Evolutionary conservation across 108 stramenopile genomes (phyloP).

Genomic region (Ochromonas danica): DNA sequence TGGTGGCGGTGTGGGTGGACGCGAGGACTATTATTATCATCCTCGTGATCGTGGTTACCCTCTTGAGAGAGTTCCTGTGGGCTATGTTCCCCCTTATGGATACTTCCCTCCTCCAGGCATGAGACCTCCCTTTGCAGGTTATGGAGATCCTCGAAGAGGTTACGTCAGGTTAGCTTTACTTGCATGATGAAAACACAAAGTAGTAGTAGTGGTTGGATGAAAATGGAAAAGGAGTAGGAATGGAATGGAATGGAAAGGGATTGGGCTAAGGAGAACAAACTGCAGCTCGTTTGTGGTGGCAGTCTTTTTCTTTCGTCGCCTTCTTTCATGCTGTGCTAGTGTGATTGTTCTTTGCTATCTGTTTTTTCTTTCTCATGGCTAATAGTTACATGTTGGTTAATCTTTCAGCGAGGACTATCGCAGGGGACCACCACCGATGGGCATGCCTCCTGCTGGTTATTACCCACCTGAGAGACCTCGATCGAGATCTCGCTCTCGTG

Average conservation of each 20-base stretch:
- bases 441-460: background rate
- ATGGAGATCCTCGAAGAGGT: too few relatives aligned
- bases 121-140: too few relatives aligned
- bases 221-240: background rate
- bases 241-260: background rate
- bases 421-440: background rate
- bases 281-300: background rate
- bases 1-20: too few relatives aligned
- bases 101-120: too few relatives aligned
- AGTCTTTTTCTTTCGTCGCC: background rate
- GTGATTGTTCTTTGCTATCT: background rate
- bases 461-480: background rate
- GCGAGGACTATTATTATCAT: too few relatives aligned
- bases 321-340: background rate
- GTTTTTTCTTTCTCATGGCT: background rate
- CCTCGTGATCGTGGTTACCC: too few relatives aligned
- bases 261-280: background rate
- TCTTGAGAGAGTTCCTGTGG: too few relatives aligned
- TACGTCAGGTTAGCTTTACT: too few relatives aligned
- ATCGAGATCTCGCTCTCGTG: conserved; percentile 3
- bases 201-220: too few relatives aligned
- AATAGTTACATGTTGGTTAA: background rate
- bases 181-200: too few relatives aligned
- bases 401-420: background rate
- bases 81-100: too few relatives aligned